These are phyloP conservation scores for Cladosporium phlei DNA, from an alignment of 2,329 filamentous ascomycete species.

Conservation along the genomic window DNA sequence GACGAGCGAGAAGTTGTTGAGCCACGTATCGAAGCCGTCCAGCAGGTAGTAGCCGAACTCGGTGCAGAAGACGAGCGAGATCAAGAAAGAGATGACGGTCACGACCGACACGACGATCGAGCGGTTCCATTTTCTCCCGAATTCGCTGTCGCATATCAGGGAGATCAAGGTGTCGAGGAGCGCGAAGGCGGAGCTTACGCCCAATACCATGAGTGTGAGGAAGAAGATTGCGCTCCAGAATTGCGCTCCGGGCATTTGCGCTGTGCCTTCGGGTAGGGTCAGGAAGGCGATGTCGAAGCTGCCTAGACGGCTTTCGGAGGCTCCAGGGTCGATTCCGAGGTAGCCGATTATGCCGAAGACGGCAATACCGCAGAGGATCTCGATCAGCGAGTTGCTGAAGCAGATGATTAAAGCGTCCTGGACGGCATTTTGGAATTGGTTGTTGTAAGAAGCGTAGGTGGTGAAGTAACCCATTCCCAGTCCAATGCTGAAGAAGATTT, in stretches of 20 bases:
- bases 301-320: conserved; percentile 37
- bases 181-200: conserved; percentile 42
- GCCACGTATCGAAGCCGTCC: conserved; percentile 52
- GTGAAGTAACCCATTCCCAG: conserved; percentile 58
- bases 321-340: conserved; percentile 34
- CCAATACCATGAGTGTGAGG: conserved; percentile 52
- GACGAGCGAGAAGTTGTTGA: conserved; percentile 51
- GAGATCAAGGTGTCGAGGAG: conserved; percentile 52
- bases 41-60: conserved; percentile 54
- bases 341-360: conserved; percentile 54
- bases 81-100: conserved; percentile 47
- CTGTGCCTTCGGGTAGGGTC: conserved; percentile 52
- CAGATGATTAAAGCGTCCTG: conserved; percentile 56
- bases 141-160: conserved; percentile 13
- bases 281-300: conserved; percentile 55
- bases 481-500: conserved; percentile 57
- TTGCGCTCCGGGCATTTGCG: conserved; percentile 53
- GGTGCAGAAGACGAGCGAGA: conserved; percentile 54
- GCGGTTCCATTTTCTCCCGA: conserved; percentile 7
- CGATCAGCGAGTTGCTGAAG: conserved; percentile 52
- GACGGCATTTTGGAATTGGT: conserved; percentile 54
- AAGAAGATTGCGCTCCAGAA: conserved; percentile 56
- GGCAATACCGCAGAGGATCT: conserved; percentile 48
- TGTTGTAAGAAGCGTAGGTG: conserved; percentile 55
- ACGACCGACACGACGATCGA: conserved; percentile 35